These are phyloP conservation scores for Pythium coloratum DNA, from an alignment of 352 stramenopile species.

Conservation along the genomic window DNA sequence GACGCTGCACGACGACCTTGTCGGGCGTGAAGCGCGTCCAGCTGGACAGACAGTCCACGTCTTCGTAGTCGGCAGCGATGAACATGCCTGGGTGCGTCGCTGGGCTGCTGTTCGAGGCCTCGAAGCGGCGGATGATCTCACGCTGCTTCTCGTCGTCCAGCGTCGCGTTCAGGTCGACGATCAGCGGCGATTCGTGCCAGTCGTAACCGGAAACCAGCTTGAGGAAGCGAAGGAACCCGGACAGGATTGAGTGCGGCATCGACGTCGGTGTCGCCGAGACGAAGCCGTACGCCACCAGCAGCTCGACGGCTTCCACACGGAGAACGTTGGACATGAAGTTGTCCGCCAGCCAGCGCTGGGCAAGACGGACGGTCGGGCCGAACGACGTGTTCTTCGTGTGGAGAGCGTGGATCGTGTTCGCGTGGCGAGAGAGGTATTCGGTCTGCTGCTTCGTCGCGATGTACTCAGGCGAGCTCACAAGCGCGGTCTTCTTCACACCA, in stretches of 20 bases:
- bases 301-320: slow-evolving; percentile 68
- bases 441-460: slow-evolving; percentile 58
- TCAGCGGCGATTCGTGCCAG: slow-evolving; percentile 71
- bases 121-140: slow-evolving; percentile 75
- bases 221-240: slow-evolving; percentile 79
- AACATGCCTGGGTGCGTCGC: slow-evolving; percentile 74
- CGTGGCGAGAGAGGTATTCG: slow-evolving; percentile 66
- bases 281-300: slow-evolving; percentile 81
- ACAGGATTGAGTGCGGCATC: slow-evolving; percentile 72
- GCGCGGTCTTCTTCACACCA: slow-evolving; percentile 52
- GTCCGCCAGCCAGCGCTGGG: slow-evolving; percentile 77
- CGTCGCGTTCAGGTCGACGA: slow-evolving; percentile 68
- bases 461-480: slow-evolving; percentile 66
- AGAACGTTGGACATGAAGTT: slow-evolving; percentile 77
- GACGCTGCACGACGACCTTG: slow-evolving; percentile 62
- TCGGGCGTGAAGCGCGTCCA: slow-evolving; percentile 72
- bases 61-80: slow-evolving; percentile 78
- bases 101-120: slow-evolving; percentile 59
- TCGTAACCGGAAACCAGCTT: slow-evolving; percentile 70
- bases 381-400: slow-evolving; percentile 78
- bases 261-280: slow-evolving; percentile 45
- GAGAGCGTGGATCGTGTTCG: slow-evolving; percentile 73
- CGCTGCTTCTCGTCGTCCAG: slow-evolving; percentile 63
- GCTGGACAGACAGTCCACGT: slow-evolving; percentile 76
- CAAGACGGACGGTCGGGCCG: slow-evolving; percentile 77